A percentile compares a stretch with the other conserved stretches of the same genome.
These are phyloP conservation scores for Pulveroboletus sp. DNA, from an alignment of 768 basidiomycete species.

Conservation along the genomic window DNA sequence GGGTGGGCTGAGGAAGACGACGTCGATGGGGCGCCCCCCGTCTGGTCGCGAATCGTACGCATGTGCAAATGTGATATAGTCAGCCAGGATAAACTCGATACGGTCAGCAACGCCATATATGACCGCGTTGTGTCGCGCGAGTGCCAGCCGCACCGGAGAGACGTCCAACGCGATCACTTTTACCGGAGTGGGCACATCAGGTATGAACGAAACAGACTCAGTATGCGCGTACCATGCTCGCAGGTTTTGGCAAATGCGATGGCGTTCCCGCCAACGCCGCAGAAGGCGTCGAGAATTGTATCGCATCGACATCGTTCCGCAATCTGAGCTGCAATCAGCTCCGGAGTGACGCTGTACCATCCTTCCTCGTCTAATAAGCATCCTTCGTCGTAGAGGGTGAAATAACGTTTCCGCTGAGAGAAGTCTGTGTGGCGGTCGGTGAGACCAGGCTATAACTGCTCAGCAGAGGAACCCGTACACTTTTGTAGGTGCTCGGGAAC, in stretches of 20 bases:
- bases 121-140: conserved; percentile 89
- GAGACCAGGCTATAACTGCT: neutral
- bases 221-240: conserved; percentile 66
- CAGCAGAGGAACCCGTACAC: conserved; percentile 44
- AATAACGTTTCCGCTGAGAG: conserved; percentile 74
- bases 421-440: conserved; percentile 56
- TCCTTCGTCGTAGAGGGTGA: conserved; percentile 74
- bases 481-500: conserved; percentile 79
- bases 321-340: conserved; percentile 86
- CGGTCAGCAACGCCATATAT: conserved; percentile 93
- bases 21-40: conserved; percentile 61
- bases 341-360: conserved; percentile 98
- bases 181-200: neutral
- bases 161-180: conserved; percentile 92
- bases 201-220: neutral
- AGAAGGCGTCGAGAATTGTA: conserved; percentile 89
- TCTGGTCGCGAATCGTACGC: conserved; percentile 37
- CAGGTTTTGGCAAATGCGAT: conserved; percentile 97
- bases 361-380: conserved; percentile 91
- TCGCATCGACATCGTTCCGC: conserved; percentile 87
- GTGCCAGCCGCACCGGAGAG: conserved; percentile 75
- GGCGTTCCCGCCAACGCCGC: conserved; percentile 95
- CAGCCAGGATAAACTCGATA: conserved; percentile 88
- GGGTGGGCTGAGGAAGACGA: conserved; percentile 90
- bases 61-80: conserved; percentile 77